phyloP scores from a whole-genome alignment of 805 yeast species.

The Candida fluviatilis region DNA sequence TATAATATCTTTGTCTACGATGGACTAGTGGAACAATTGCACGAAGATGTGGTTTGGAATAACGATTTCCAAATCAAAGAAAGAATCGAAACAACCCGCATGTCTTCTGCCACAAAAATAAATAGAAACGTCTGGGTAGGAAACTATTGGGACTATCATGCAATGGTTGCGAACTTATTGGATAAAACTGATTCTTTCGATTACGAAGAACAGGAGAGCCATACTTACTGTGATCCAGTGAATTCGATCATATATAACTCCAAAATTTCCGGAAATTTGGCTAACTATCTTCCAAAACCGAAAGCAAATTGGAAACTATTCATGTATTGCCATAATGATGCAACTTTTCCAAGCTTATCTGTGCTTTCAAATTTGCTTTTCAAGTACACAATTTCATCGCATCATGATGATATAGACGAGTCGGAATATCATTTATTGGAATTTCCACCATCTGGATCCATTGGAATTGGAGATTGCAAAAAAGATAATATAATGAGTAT shows the following conservation, averaged over 20 bases:
- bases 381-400: constrained; percentile 26
- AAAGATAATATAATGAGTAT: constrained; percentile 60
- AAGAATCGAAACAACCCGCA: constrained; percentile 73
- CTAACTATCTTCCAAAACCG: constrained; percentile 37
- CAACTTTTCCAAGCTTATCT: constrained; percentile 45
- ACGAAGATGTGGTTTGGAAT: constrained; percentile 45
- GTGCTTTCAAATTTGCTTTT: constrained; percentile 33
- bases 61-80: constrained; percentile 67
- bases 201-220: constrained; percentile 9
- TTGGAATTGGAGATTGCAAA: constrained; percentile 68
- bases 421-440: constrained; percentile 33
- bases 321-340: constrained; percentile 58
- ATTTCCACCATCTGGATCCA: constrained; percentile 83
- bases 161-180: constrained; percentile 17
- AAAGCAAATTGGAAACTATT: constrained; percentile 51
- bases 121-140: constrained; percentile 69
- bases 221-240: constrained; percentile 46
- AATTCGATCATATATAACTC: constrained; percentile 46
- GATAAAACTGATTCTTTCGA: not conserved
- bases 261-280: constrained; percentile 8
- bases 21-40: constrained; percentile 1
- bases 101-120: constrained; percentile 75
- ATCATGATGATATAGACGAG: constrained; percentile 14
- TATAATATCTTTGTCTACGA: constrained; percentile 6
- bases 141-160: constrained; percentile 68